phyloP scores from a whole-genome alignment of 805 yeast species.

The Kuraishia floccosa region DNA sequence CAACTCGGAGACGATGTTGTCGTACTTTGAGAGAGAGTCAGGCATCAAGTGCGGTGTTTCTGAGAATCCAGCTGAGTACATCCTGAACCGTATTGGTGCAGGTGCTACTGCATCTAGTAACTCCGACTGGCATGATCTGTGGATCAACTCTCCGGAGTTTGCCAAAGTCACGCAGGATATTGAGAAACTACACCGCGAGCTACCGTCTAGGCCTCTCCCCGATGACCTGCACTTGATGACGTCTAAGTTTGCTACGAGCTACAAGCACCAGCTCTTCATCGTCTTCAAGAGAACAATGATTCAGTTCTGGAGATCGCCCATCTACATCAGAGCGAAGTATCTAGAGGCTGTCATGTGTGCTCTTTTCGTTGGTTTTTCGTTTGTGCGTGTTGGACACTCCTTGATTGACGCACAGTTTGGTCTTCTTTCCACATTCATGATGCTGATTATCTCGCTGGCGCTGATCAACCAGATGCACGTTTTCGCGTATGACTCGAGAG shows the following conservation, averaged over 20 bases:
- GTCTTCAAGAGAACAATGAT: slow-evolving; percentile 25
- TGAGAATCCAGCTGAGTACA: slow-evolving; percentile 32
- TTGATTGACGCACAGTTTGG: slow-evolving; percentile 46
- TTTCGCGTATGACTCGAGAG: slow-evolving; percentile 45
- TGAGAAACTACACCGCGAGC: slow-evolving; percentile 11
- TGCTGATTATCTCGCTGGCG: slow-evolving; percentile 51
- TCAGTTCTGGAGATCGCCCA: slow-evolving; percentile 37
- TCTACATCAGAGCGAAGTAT: slow-evolving; percentile 36
- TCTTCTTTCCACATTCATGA: slow-evolving; percentile 37
- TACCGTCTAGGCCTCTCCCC: slow-evolving; percentile 6
- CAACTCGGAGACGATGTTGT: slow-evolving; percentile 18
- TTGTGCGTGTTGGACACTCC: slow-evolving; percentile 42
- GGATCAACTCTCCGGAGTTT: slow-evolving; percentile 19
- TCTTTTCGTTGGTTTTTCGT: slow-evolving; percentile 43
- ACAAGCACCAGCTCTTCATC: slow-evolving; percentile 20
- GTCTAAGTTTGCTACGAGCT: slow-evolving; percentile 32
- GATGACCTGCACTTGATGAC: slow-evolving; percentile 1
- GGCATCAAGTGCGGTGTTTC: slow-evolving; percentile 25
- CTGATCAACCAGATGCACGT: slow-evolving; percentile 56
- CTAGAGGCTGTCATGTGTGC: slow-evolving; percentile 30
- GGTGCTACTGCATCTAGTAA: slow-evolving; percentile 29
- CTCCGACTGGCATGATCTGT: slow-evolving; percentile 20
- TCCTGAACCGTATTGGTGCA: slow-evolving; percentile 32
- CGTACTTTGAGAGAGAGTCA: slow-evolving; percentile 25
- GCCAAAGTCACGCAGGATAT: slow-evolving; percentile 15